Base-by-base conservation (phyloP, 306 rosid genomes). In the Corylus avellana region DNA sequence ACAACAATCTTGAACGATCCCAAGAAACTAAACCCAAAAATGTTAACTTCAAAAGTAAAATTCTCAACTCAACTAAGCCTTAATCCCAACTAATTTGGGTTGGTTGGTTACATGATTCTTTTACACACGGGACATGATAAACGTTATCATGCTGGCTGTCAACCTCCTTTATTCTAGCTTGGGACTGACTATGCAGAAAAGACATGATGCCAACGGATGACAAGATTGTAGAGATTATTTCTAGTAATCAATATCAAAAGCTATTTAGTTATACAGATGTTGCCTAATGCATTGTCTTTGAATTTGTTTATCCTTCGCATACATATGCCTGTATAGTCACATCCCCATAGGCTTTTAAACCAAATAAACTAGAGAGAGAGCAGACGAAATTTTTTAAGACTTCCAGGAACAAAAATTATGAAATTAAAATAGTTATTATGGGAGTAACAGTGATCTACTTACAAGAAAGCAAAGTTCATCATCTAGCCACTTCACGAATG, bases 381-480 rank as follows among this genome's bases (percentile, higher is more conserved):
- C 9, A 18, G 27, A 37, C 1, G 18, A n/a, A 18, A 42, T 68
- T 68, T 0, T 68, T 68, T 54, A 39, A 27, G n/a, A 18, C n/a
- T 27, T 61, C 25, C n/a, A 35, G 70, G 55, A 58, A 39, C 2
- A 51, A n/a, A 42, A 35, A 39, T 53, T 44, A 4, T 35, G 58
- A 18, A 70, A 59, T 71, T 8, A 48, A 63, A 69, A 57, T 74
- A 57, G 48, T 22, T 51, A 13, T 13, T 51, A 22, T 62, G 18
- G 64, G 0, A 47, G 20, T 39, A 75, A 59, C 46, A 72, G 37
- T 29, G 13, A 72, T 62, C 49, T 71, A 83, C 94, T 85, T 87
- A 95, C 99, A 82, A 95, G 99, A 90, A 95, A 95, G 93, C 97
- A 90, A 32, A 95, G 98, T 87, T 95, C 99, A 25, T 95, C 99